Evolutionary conservation across 192 early-diverging fungal species (phyloP), one percentile per base, ranked within the genome.

Genomic region (Coemansia sp.): DNA sequence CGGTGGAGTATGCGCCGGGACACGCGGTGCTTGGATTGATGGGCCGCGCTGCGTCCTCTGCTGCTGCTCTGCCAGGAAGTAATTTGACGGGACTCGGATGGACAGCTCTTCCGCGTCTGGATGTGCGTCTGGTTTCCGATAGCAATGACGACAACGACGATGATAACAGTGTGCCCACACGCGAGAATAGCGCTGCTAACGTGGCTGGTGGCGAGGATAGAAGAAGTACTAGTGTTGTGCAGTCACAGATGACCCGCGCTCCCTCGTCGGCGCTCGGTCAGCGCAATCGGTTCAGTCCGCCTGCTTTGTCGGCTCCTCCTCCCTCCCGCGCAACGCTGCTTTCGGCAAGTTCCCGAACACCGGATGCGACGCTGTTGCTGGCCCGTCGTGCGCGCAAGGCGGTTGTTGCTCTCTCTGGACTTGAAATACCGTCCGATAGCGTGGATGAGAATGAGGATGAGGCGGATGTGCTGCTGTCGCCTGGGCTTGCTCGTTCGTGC

Each of bases 51-150:
- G 59, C 39, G 21, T 47, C 7, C 63, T 8, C 32, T 26, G 26
- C 26, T 26, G 26, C 41, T 15, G 40, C 48, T 46, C 13, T 52
- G 61, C 64, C 59, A n/a, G 51, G 46, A 12, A 41, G 72, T 21
- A 79, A 80, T 42, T 41, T 47, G 11, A 49, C 60, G 6, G 71
- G 72, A 1, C 62, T 61, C 9, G 79, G 74, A 26, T 82, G 79
- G 79, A 41, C 73, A 36, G 40, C n/a, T 11, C 41, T 81, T 56
- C 78, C 78, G n/a, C 41, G 71, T 5, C 41, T 81, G 56, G 78
- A 81, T 4, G 45, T 81, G 67, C 67, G 61, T 41, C 37, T 26
- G 3, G 26, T 26, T 26, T 26, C 26, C 26, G 26, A 26, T 3
- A 26, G 1, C 26, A 26, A 3, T 26, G 26, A 3, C 26, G 26